These are phyloP conservation scores for Tieghemostelium lacteum DNA, from an alignment of 78 protist species.

Conservation along the genomic window DNA sequence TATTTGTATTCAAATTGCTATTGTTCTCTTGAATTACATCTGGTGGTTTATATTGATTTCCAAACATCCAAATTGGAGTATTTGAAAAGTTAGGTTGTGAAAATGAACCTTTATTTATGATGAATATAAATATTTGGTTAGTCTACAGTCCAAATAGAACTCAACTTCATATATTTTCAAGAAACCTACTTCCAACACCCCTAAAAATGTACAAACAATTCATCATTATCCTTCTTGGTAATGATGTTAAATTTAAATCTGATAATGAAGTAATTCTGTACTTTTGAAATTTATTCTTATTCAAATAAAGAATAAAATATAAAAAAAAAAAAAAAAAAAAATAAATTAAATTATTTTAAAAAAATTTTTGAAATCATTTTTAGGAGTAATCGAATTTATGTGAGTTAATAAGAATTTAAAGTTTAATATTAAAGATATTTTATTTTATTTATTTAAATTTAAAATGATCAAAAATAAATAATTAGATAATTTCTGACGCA, in stretches of 20 bases:
- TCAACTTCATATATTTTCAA: background rate
- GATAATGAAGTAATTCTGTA: constrained; percentile 39
- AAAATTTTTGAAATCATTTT: background rate
- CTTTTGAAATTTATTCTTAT: background rate
- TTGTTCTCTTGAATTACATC: background rate
- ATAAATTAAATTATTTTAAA: background rate
- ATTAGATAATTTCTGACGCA: background rate
- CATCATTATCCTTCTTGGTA: constrained; percentile 56
- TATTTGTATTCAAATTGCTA: background rate
- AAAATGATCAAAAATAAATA: background rate
- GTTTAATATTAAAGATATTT: constrained; percentile 1
- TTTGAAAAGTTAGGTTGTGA: constrained; percentile 49
- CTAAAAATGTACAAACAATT: constrained; percentile 72
- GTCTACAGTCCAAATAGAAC: background rate
- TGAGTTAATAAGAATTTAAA: background rate
- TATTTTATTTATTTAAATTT: background rate
- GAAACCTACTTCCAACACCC: constrained; percentile 51
- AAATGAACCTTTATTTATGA: background rate
- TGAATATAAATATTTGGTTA: background rate
- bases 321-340: constrained; percentile 7
- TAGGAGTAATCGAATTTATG: background rate
- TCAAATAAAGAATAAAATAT: background rate
- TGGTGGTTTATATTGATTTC: constrained; percentile 59
- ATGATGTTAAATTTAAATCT: constrained; percentile 15
- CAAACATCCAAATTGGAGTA: constrained; percentile 76